Base-by-base conservation (phyloP, 164 flowering plant species). In the Dillenia suffruticosa region DNA sequence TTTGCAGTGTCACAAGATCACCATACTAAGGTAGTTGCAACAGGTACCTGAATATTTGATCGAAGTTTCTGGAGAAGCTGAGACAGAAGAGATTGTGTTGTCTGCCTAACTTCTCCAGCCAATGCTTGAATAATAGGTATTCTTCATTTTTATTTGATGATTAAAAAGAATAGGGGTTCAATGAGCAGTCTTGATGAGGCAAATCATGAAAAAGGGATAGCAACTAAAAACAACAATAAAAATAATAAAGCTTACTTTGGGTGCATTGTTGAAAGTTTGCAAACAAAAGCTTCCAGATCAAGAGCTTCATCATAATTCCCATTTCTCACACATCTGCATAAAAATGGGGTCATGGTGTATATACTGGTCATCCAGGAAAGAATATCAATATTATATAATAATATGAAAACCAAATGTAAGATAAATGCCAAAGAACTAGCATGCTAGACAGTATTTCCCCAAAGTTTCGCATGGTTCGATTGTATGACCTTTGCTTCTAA, bases 251-350 rank as follows among this genome's bases (percentile, higher is more conserved):
- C 97, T 86, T 76, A 88, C 99, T 87, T 85, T 55, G 97, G 92
- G 70, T 92, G 97, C 96, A 92, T 78, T 44, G 96, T 83, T 47
- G 94, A 81, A 55, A 95, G 84, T 67, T 89, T 95, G 71, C 78
- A 76, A 64, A 87, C 97, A 83, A 76, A 92, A 55, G 99, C 89
- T 77, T 92, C 97, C 55, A 92, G 83, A 70, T 92, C 97, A 59
- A 94, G 96, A 72, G 99, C 99, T 74, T 95, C 99, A 63, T 92
- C 99, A 75, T 82, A 95, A 74, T 95, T 89, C 60, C 99, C 99
- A 79, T 92, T 92, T 61, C 97, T 79, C 26, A 92, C 89, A 72
- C 97, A 95, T 70, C 99, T 95, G 84, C 67, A 80, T 16, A 63
- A 62, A 51, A 12, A 62, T n/a, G 54, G 40, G 40, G 40, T 32